Conservation (phyloP, 2,329 filamentous ascomycete species). For the Stemphylium lycopersici region DNA sequence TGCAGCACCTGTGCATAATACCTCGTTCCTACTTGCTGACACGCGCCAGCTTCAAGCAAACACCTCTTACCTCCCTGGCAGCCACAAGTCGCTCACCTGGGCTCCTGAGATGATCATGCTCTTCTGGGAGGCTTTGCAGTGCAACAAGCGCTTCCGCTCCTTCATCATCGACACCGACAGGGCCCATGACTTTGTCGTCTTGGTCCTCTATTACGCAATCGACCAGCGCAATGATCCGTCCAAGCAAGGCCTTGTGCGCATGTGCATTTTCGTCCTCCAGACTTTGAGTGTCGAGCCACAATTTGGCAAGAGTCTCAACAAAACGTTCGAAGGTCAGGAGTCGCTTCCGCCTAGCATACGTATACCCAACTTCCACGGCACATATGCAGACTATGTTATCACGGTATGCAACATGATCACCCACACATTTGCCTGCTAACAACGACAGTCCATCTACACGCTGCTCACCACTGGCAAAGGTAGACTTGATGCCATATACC, state of each 20-base stretch:
- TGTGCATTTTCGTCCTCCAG: slow-evolving; percentile 97
- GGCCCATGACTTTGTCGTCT: slow-evolving; percentile 88
- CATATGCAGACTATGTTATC: slow-evolving; percentile 92
- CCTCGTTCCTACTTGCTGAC: slow-evolving; percentile 27
- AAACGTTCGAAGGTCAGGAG: slow-evolving; percentile 85
- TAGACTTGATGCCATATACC: slow-evolving; percentile 88
- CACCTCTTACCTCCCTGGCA: slow-evolving; percentile 84
- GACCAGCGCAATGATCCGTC: slow-evolving; percentile 85
- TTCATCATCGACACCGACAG: slow-evolving; percentile 97
- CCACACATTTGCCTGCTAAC: slow-evolving; percentile 27
- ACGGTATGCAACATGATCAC: slow-evolving; percentile 63
- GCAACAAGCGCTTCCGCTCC: slow-evolving; percentile 94
- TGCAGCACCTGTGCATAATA: slow-evolving; percentile 2
- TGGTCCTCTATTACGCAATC: slow-evolving; percentile 90
- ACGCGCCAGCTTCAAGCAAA: slow-evolving; percentile 74
- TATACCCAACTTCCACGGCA: slow-evolving; percentile 82
- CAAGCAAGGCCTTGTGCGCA: slow-evolving; percentile 89
- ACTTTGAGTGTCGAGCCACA: slow-evolving; percentile 91
- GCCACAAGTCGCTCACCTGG: slow-evolving; percentile 80
- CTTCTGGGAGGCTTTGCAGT: slow-evolving; percentile 96
- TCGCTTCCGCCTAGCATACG: slow-evolving; percentile 82
- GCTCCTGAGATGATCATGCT: slow-evolving; percentile 95
- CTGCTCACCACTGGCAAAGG: slow-evolving; percentile 92
- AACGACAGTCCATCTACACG: slow-evolving; percentile 78
- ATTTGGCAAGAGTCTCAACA: slow-evolving; percentile 90